Evolutionary conservation across 2,329 filamentous ascomycete species (phyloP).

Genomic region (Claviceps sorghi): DNA sequence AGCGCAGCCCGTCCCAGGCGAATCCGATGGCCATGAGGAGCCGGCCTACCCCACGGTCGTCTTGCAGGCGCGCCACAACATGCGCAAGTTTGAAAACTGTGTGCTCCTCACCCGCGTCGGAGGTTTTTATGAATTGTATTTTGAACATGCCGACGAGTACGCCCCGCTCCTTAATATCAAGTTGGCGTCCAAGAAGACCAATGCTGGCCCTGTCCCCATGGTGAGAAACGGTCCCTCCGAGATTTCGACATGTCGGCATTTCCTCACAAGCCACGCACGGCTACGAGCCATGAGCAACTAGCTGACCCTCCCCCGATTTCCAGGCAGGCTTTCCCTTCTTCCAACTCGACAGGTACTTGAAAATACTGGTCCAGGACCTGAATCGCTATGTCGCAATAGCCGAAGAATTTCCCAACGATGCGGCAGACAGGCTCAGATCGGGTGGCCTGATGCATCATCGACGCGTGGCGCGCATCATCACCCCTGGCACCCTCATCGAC

Average conservation of each 20-base stretch:
- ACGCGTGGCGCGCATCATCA: slow-evolving; percentile 73
- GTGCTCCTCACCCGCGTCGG: slow-evolving; percentile 85
- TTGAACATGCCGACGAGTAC: slow-evolving; percentile 84
- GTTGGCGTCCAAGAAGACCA: slow-evolving; percentile 68
- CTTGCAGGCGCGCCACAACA: slow-evolving; percentile 74
- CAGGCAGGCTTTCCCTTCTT: slow-evolving; percentile 87
- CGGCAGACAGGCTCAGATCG: slow-evolving; percentile 53
- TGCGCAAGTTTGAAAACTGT: slow-evolving; percentile 81
- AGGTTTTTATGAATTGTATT: slow-evolving; percentile 95
- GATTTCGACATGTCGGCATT: too few relatives aligned
- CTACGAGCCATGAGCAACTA: background rate
- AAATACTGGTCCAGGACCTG: slow-evolving; percentile 80
- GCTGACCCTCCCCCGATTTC: background rate
- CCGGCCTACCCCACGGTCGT: slow-evolving; percentile 73
- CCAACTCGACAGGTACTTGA: slow-evolving; percentile 84
- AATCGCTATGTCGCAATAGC: slow-evolving; percentile 86
- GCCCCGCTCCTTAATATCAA: slow-evolving; percentile 80
- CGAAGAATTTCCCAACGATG: slow-evolving; percentile 73
- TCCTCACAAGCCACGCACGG: background rate
- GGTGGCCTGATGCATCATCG: slow-evolving; percentile 76
- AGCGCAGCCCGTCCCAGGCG: slow-evolving; percentile 18
- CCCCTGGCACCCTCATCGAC: slow-evolving; percentile 89
- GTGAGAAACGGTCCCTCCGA: slow-evolving; percentile 26
- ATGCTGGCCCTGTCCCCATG: slow-evolving; percentile 69
- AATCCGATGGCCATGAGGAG: slow-evolving; percentile 29